Percentiles rank a stretch among this genome's conserved stretches.
phyloP scores from a whole-genome alignment of 225 moss, liverwort and hornwort genomes.

The Neckera pumila region DNA sequence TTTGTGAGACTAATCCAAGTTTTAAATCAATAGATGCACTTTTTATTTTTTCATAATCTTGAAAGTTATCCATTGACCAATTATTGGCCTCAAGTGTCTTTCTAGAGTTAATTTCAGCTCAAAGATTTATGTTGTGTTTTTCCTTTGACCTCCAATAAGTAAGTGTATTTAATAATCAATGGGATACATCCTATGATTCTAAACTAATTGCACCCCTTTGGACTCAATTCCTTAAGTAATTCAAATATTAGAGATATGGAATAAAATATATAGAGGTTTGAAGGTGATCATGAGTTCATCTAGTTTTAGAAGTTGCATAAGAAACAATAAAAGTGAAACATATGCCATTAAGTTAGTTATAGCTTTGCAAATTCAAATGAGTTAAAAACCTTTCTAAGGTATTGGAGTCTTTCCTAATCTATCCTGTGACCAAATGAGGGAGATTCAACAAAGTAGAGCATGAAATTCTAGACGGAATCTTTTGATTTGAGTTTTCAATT shows the following conservation, averaged over 20 bases:
- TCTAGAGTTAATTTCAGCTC: accelerated
- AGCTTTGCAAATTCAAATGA: neutral
- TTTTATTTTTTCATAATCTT: neutral
- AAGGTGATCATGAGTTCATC: neutral
- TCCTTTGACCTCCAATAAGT: neutral
- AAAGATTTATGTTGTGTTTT: neutral
- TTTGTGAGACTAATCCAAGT: neutral
- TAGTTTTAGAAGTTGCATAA: neutral
- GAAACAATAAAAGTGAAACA: neutral
- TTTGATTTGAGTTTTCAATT: accelerated
- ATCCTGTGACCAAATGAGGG: neutral
- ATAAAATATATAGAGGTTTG: neutral
- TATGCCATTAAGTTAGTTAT: neutral
- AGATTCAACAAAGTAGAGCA: neutral
- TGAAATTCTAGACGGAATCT: accelerated
- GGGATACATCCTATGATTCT: neutral
- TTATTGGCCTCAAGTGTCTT: neutral
- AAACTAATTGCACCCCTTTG: neutral
- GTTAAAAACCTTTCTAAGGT: neutral
- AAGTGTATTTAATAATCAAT: neutral
- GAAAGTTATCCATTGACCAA: neutral
- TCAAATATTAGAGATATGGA: neutral
- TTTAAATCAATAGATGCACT: neutral
- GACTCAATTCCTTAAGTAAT: neutral
- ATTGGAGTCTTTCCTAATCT: neutral